Evolutionary conservation across 768 basidiomycete species (phyloP), one percentile per base, ranked within the genome.

Genomic region (Psilocybe subaeruginosa): DNA sequence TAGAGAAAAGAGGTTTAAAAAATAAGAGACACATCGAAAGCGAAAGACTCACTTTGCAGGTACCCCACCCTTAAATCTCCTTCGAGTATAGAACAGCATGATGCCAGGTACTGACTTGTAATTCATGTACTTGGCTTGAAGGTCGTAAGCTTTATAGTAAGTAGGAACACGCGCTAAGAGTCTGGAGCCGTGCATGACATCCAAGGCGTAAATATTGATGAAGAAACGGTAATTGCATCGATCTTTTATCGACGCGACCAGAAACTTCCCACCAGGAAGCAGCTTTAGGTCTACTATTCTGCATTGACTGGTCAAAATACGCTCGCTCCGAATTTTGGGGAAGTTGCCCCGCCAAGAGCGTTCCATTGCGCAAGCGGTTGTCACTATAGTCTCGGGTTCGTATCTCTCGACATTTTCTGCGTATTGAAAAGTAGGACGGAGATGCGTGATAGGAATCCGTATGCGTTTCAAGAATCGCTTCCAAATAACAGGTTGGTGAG

Each of bases 401-500:
- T 77, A 76, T 64, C 78, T 77, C 7, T 76, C 78, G 7, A 68
- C 56, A 53, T 69, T 60, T 12, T 72, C 64, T 14, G 72, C 72
- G 66, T 85, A 83, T 33, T 80, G 78, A 62, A 78, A 76, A 0
- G 85, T 86, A 0, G 88, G 88, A 1, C 87, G 86, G 4, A 88
- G 72, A 3, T 85, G 86, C 4, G 88, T 83, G 16, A 87, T 72
- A 8, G 84, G 85, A n/a, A 86, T 75, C 27, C 77, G 77, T 63
- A 88, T 76, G n/a, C 74, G 70, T 43, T 75, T 70, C 60, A 91
- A 74, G 61, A 88, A 84, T 16, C 82, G 82, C 70, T 86, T 88
- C 90, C 90, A 91, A 43, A 90, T 85, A 49, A 84, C 73, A 16
- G 88, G 82, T 64, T 90, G 84, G 59, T 90, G 86, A 0, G 88